These are phyloP conservation scores for Halenospora varia DNA, from an alignment of 495 filamentous ascomycete species.

Conservation along the genomic window DNA sequence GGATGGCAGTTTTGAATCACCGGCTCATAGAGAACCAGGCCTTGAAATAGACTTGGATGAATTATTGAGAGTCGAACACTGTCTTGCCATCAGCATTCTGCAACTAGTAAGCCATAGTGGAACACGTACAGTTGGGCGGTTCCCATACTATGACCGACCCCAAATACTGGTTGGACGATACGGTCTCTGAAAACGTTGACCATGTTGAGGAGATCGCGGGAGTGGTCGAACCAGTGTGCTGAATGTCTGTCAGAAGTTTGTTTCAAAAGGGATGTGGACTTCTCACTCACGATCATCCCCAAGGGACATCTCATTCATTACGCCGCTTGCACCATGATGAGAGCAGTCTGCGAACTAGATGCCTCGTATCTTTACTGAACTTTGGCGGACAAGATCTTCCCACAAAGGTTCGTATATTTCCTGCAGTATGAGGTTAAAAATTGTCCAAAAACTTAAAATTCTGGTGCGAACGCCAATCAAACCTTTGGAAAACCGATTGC, in stretches of 20 bases:
- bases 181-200: conserved; percentile 69
- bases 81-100: not conserved
- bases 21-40: conserved; percentile 75
- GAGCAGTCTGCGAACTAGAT: conserved; percentile 85
- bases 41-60: conserved; percentile 76
- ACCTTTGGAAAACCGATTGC: conserved; percentile 86
- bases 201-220: conserved; percentile 80
- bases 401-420: conserved; percentile 87
- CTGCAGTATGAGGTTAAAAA: too few relatives aligned
- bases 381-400: conserved; percentile 59
- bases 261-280: conserved; percentile 17
- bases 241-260: not conserved
- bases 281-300: conserved; percentile 67
- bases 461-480: not conserved
- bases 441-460: too few relatives aligned
- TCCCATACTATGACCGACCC: conserved; percentile 87
- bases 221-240: conserved; percentile 78
- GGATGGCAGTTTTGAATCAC: conserved; percentile 48
- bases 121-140: conserved; percentile 52
- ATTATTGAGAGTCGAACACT: conserved; percentile 51
- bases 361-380: conserved; percentile 60
- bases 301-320: conserved; percentile 64
- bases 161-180: conserved; percentile 82
- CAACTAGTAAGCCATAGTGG: not conserved
- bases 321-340: conserved; percentile 68